Conservation (phyloP, 257 asterid species). For the Cinchona pubescens region DNA sequence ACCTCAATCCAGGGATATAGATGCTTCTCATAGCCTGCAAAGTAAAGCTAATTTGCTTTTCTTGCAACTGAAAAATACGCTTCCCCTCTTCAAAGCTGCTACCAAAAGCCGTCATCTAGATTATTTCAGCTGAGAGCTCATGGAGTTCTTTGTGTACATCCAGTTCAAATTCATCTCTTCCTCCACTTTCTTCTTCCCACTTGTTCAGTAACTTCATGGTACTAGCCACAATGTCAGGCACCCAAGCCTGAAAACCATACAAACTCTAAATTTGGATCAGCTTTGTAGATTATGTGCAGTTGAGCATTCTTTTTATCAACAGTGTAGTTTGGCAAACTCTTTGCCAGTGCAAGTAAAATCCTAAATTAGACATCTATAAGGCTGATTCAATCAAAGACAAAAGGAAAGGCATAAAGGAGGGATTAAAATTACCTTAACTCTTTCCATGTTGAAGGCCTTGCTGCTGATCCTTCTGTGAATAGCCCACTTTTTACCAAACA, state of each 20-base stretch:
- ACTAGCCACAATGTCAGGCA: constrained; percentile 22
- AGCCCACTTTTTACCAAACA: constrained; percentile 37
- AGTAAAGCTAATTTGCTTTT: constrained; percentile 37
- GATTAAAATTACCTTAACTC: constrained; percentile 25
- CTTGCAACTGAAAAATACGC: constrained; percentile 48
- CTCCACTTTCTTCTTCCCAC: constrained; percentile 36
- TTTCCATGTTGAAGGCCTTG: constrained; percentile 43
- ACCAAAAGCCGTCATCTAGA: constrained; percentile 56
- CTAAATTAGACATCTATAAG: too few species aligned
- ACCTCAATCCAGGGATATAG: constrained; percentile 61
- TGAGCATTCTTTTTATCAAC: too few species aligned
- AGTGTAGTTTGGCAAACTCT: too few species aligned
- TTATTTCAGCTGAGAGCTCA: constrained; percentile 42
- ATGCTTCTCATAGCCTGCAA: constrained; percentile 45
- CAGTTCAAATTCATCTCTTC: constrained; percentile 28
- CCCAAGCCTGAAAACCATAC: constrained; percentile 2
- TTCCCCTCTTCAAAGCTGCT: constrained; percentile 56
- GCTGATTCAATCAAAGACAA: background rate
- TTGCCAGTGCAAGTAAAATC: too few species aligned
- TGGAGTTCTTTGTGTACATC: constrained; percentile 39
- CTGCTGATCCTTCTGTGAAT: constrained; percentile 31
- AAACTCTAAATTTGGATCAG: too few species aligned
- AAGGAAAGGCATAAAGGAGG: too few species aligned
- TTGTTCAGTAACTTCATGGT: constrained; percentile 23
- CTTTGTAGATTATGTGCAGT: too few species aligned